Evolutionary conservation across 129 eudicot species (phyloP).

Genomic region (Glebionis coronaria): DNA sequence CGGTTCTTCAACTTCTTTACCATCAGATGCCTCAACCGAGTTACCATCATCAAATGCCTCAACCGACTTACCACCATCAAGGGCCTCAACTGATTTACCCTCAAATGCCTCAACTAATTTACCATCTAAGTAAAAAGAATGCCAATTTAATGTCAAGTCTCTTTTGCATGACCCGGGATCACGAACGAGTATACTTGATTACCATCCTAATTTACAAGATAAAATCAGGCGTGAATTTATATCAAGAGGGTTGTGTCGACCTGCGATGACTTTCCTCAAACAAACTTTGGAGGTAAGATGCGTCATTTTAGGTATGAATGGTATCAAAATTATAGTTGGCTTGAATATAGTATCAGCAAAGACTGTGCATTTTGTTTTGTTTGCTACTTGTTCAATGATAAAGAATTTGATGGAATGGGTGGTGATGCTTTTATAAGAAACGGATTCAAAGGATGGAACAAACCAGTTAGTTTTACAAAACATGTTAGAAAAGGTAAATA

Average conservation of each 20-base stretch:
- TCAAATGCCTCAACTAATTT: background rate
- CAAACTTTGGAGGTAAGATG: background rate
- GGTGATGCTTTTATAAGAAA: background rate
- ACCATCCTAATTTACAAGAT: too few species aligned
- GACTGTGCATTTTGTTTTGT: background rate
- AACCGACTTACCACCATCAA: too few species aligned
- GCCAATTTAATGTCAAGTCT: background rate
- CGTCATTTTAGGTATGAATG: background rate
- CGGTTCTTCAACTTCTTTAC: too few species aligned
- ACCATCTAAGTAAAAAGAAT: background rate
- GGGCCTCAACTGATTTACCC: background rate
- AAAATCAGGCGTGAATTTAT: background rate
- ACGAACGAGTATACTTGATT: too few species aligned
- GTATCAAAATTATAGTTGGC: background rate
- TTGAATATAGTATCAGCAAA: background rate
- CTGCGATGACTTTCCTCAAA: slow-evolving; percentile 5
- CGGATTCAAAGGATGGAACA: background rate
- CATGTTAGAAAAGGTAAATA: background rate
- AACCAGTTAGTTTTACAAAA: background rate
- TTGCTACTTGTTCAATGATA: background rate
- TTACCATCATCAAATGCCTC: too few species aligned
- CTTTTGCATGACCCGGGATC: background rate
- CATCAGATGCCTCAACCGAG: too few species aligned
- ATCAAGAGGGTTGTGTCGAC: background rate
- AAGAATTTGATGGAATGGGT: too few species aligned